Base-by-base conservation (phyloP, 192 early-diverging fungal genomes). In the Coemansia sp. region DNA sequence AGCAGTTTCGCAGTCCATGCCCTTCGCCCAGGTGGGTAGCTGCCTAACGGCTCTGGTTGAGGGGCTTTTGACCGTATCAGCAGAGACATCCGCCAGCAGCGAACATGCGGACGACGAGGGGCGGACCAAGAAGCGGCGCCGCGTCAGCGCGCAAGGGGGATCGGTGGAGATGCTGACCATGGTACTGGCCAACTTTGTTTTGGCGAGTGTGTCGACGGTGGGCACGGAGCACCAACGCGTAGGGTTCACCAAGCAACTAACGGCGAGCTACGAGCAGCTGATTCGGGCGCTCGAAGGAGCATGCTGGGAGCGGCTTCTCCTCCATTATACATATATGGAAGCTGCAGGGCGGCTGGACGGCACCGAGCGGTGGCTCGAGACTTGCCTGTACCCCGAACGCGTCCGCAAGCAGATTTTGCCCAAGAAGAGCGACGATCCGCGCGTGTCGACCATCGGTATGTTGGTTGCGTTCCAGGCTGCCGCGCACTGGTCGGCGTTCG, bases 381-480 rank as follows among this genome's bases (percentile, higher is more conserved):
- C 37, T 21, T 44, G 38, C 44, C 47, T 64, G 56, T 19, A 60
- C 22, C 68, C 68, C 2, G 37, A 25, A 33, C 56, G 29, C 13
- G 56, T 71, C 0, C 23, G 12, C 17, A 23, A 25, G 19, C 19
- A 26, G 13, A 42, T 59, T 8, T 16, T 64, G 38, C 49, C 51
- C 3, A 10, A 14, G 0, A 23, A 28, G 9, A n/a, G 13, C 14
- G 21, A 31, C 6, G 37, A 38, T 17, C 33, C 56, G 7, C 56
- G 53, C 22, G 32, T 23, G 2, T 27, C 38, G 2, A 33, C 56
- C 3, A 22, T 71, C 21, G 37, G 44, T n/a, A 54, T 64, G 49
- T 42, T 63, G 33, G 68, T 71, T 27, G 61, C 53, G 3, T 56
- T 71, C 16, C 68, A 71, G 22, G 47, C 60, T 9, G 68, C 68